phyloP scores from a whole-genome alignment of 2,329 filamentous ascomycete genomes.

The Knoxdaviesia proteae region DNA sequence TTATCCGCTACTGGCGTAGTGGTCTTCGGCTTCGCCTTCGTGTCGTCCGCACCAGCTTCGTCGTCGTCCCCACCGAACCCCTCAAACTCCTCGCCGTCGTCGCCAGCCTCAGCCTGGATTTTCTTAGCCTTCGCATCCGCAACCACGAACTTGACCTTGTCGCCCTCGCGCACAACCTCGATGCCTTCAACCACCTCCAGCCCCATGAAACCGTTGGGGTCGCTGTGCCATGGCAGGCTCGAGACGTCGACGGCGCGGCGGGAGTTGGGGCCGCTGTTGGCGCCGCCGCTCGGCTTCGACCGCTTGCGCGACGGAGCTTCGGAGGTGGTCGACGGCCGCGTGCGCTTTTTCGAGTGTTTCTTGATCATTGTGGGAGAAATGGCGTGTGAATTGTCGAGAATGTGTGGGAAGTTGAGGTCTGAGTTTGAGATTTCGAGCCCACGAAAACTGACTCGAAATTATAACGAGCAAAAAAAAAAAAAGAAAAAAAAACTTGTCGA shows the following conservation, averaged over 20 bases:
- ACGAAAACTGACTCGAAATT: too few species aligned
- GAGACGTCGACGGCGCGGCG: conserved; percentile 19
- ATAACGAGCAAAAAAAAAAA: too few species aligned
- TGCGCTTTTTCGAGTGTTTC: too few species aligned
- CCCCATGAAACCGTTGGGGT: conserved; percentile 85
- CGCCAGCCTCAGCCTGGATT: conserved; percentile 6
- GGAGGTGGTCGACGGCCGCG: too few species aligned
- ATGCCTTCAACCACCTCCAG: conserved; percentile 85
- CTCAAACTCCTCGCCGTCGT: conserved; percentile 37
- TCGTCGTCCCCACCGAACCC: conserved; percentile 33
- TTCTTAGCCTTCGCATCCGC: conserved; percentile 6
- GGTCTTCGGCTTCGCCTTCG: conserved; percentile 9
- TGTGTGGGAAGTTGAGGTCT: too few species aligned
- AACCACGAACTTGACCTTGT: conserved; percentile 34
- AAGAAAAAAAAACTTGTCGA: too few species aligned
- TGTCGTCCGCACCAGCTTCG: conserved; percentile 12
- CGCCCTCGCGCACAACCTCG: conserved; percentile 52
- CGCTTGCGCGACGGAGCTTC: too few species aligned
- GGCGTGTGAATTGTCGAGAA: too few species aligned
- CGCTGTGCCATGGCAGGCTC: conserved; percentile 42
- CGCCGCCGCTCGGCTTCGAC: too few species aligned
- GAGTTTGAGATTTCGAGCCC: too few species aligned
- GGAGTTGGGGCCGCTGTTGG: too few species aligned
- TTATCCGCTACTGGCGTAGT: conserved; percentile 6
- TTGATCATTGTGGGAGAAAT: too few species aligned